phyloP scores from a whole-genome alignment of 2,329 filamentous ascomycete species.

The Xylaria sp. region DNA sequence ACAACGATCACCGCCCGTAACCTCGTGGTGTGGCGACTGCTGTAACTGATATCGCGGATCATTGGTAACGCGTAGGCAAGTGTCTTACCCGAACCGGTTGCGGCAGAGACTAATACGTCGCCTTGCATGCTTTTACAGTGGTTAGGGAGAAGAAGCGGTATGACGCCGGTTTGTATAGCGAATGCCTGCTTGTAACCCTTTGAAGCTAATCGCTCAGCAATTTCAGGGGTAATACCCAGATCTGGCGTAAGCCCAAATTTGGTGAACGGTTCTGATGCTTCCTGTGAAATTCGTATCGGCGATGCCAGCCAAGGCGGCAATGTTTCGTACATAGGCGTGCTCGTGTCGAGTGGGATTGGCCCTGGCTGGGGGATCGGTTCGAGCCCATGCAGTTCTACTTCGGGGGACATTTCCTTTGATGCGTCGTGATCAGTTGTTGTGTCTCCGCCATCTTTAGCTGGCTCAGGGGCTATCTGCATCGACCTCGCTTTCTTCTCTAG shows the following conservation, averaged over 20 bases:
- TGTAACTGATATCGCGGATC: conserved; percentile 65
- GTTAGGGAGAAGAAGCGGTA: conserved; percentile 70
- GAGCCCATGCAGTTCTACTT: conserved; percentile 59
- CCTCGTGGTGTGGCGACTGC: conserved; percentile 49
- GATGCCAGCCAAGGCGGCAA: conserved; percentile 75
- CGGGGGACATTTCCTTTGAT: conserved; percentile 16
- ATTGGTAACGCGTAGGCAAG: conserved; percentile 86
- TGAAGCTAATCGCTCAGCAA: conserved; percentile 57
- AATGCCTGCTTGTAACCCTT: conserved; percentile 68
- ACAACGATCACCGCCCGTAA: conserved; percentile 79
- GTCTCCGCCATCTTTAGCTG: conserved; percentile 31
- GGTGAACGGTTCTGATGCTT: conserved; percentile 55
- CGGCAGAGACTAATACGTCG: conserved; percentile 84
- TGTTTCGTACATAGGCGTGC: conserved; percentile 66
- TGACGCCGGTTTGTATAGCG: conserved; percentile 71
- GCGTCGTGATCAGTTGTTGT: conserved; percentile 13
- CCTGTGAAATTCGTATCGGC: conserved; percentile 63
- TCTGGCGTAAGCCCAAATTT: conserved; percentile 38
- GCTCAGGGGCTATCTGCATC: conserved; percentile 43
- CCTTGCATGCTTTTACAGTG: conserved; percentile 55
- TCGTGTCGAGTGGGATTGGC: conserved; percentile 50
- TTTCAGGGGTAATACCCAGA: conserved; percentile 57
- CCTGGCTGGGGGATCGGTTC: conserved; percentile 77
- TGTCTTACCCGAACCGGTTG: conserved; percentile 94
- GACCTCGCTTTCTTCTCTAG: conserved; percentile 53